Evolutionary conservation across 192 early-diverging fungal genomes (phyloP).

Genomic region (Chytriomyces confervae): DNA sequence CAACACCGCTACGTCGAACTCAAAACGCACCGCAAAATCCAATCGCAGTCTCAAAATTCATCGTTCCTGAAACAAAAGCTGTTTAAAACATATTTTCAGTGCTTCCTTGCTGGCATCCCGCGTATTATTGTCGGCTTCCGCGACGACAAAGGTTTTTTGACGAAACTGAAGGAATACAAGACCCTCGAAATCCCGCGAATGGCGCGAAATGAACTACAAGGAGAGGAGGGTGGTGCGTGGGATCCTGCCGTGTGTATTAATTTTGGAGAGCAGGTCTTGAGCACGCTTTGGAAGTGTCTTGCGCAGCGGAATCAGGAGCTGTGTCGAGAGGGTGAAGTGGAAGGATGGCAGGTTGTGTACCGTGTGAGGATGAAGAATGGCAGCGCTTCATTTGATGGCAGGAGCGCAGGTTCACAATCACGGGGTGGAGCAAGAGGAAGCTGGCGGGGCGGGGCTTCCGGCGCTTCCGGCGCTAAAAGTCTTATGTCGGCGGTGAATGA

Average conservation of each 20-base stretch:
- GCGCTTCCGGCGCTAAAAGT: background rate
- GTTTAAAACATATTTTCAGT: constrained; percentile 92
- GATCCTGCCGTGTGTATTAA: constrained; percentile 84
- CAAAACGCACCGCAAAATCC: constrained; percentile 79
- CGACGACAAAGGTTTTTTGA: constrained; percentile 71
- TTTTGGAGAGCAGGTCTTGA: constrained; percentile 74
- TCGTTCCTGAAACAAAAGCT: constrained; percentile 83
- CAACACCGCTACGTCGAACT: constrained; percentile 84
- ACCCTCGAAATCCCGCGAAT: constrained; percentile 82
- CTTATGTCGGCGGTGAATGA: background rate
- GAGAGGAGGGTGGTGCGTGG: constrained; percentile 53
- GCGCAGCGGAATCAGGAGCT: constrained; percentile 39
- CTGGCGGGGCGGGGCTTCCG: too few species aligned
- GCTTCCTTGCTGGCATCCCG: constrained; percentile 87
- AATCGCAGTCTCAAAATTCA: constrained; percentile 47
- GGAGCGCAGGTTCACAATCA: background rate
- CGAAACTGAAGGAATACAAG: constrained; percentile 64
- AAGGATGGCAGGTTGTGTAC: background rate
- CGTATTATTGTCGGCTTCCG: constrained; percentile 84
- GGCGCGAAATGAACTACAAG: constrained; percentile 62
- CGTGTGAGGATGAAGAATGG: background rate
- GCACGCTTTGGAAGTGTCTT: constrained; percentile 34
- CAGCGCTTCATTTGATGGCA: background rate
- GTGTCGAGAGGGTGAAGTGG: background rate
- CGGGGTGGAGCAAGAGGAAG: background rate